Conservation (phyloP, 768 basidiomycete genomes). For the Leccinum arenicola region DNA sequence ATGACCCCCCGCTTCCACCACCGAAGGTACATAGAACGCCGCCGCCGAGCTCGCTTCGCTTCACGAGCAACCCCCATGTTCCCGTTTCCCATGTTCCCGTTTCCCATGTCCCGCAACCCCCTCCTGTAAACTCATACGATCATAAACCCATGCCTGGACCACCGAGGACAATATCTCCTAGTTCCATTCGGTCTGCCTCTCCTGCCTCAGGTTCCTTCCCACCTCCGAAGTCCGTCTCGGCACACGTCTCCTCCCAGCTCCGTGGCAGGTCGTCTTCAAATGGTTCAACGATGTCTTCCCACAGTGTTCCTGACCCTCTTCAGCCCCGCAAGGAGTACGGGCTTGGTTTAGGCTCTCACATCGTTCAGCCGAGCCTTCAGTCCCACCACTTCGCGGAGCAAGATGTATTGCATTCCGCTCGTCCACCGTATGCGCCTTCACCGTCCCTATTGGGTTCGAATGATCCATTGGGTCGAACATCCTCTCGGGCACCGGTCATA, state of each 20-base stretch:
- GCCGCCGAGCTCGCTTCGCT: conserved; percentile 27
- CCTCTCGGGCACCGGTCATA: conserved; percentile 72
- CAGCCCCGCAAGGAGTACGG: conserved; percentile 30
- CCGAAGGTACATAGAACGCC: conserved; percentile 33
- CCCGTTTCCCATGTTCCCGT: conserved; percentile 5
- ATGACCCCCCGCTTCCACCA: conserved; percentile 72
- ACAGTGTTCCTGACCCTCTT: conserved; percentile 14
- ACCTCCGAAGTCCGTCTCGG: conserved; percentile 26
- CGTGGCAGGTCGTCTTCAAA: conserved; percentile 46
- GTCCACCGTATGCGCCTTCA: conserved; percentile 75
- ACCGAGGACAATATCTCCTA: conserved; percentile 33
- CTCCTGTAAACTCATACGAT: conserved; percentile 19
- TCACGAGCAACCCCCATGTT: conserved; percentile 16
- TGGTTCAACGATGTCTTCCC: conserved; percentile 40
- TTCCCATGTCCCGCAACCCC: conserved; percentile 10
- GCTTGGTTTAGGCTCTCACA: conserved; percentile 19
- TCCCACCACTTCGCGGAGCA: conserved; percentile 21
- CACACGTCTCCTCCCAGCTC: conserved; percentile 16
- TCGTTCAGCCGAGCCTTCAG: conserved; percentile 17
- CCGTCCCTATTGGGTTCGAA: conserved; percentile 80
- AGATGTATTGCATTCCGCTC: conserved; percentile 35
- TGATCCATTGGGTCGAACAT: conserved; percentile 74
- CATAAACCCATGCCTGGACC: conserved; percentile 16
- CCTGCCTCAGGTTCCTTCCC: conserved; percentile 37
- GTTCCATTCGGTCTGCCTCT: conserved; percentile 21